Conservation (phyloP, 805 yeast species). For the Kodamaea lidongshanica region DNA sequence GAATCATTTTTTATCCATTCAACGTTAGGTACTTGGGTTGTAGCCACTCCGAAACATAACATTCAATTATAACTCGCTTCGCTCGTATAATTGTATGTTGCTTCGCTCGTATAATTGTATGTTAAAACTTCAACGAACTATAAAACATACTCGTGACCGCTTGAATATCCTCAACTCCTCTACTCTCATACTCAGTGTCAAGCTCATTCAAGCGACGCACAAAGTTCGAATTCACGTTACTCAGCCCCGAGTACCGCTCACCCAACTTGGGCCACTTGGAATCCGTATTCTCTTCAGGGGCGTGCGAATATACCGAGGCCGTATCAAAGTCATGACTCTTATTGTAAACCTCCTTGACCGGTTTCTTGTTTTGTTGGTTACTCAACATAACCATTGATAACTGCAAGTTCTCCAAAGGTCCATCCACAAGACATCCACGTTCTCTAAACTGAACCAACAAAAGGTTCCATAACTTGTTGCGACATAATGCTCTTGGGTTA, state of each 20-base stretch:
- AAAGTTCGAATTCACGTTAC: constrained; percentile 25
- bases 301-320: constrained; percentile 24
- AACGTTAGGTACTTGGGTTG: no score
- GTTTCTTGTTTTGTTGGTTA: constrained; percentile 11
- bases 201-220: constrained; percentile 24
- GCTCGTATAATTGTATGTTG: no score
- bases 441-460: constrained; percentile 74
- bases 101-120: no score
- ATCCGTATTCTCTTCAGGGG: constrained; percentile 2
- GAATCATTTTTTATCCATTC: no score
- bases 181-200: constrained; percentile 10
- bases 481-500: constrained; percentile 70
- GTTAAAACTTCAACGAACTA: constrained; percentile 22
- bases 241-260: constrained; percentile 7
- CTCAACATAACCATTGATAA: constrained; percentile 55
- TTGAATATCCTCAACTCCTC: constrained; percentile 28
- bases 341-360: neutral
- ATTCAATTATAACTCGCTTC: no score
- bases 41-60: no score
- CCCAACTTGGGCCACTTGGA: constrained; percentile 26
- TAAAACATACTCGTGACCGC: constrained; percentile 37
- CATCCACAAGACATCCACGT: constrained; percentile 84
- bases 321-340: constrained; percentile 19
- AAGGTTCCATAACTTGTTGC: constrained; percentile 72
- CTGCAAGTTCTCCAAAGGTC: constrained; percentile 74